Conservation (phyloP, 2,329 filamentous ascomycete genomes). For the Bertia moriformis region DNA sequence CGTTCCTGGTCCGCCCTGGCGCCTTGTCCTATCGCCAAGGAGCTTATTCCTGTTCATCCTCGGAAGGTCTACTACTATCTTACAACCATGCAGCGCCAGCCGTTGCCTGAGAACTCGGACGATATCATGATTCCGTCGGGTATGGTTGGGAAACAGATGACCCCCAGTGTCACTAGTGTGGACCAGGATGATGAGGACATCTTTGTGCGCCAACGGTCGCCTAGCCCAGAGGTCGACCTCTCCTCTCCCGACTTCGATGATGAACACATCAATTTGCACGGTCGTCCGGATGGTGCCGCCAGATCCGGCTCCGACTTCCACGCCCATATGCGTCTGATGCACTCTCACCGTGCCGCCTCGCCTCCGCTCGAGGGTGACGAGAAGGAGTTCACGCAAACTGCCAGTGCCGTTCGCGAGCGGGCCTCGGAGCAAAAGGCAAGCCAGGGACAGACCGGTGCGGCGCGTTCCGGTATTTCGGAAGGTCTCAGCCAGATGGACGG, state of each 20-base stretch:
- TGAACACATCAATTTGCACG: constrained; percentile 41
- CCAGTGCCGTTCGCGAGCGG: constrained; percentile 57
- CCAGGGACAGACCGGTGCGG: constrained; percentile 17
- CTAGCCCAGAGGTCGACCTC: constrained; percentile 84
- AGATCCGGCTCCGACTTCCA: constrained; percentile 29
- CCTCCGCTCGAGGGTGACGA: constrained; percentile 88
- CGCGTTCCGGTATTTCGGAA: constrained; percentile 19
- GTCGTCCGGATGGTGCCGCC: constrained; percentile 50
- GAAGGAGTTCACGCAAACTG: constrained; percentile 91
- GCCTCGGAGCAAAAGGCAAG: constrained; percentile 14
- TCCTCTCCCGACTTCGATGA: constrained; percentile 78
- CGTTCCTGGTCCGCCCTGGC: constrained; percentile 65
- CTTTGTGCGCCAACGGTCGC: constrained; percentile 57
- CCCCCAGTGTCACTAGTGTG: neutral
- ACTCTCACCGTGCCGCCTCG: constrained; percentile 53
- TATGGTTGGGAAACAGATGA: constrained; percentile 32
- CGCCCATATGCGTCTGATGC: constrained; percentile 30
- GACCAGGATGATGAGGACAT: constrained; percentile 53
- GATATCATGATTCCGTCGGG: constrained; percentile 28
- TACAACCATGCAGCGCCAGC: constrained; percentile 71
- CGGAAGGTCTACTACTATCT: constrained; percentile 94
- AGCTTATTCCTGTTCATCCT: constrained; percentile 81
- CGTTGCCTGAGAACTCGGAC: constrained; percentile 54
- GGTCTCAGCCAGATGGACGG: constrained; percentile 5
- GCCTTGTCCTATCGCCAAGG: constrained; percentile 81